Evolutionary conservation across 306 rosid species (phyloP).

Genomic region (Prinsepia uniflora): DNA sequence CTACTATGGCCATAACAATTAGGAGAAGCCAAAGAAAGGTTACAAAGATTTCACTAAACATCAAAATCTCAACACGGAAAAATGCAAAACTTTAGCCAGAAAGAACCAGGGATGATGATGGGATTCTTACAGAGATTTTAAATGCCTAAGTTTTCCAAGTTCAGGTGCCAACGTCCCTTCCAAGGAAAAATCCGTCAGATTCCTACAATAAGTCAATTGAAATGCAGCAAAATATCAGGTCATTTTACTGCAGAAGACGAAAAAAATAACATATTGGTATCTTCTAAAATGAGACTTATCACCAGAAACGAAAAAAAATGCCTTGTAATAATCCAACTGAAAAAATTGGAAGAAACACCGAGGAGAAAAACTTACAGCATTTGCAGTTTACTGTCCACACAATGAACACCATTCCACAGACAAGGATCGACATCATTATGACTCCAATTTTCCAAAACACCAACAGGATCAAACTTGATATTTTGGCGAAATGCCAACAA

Average conservation of each 20-base stretch:
- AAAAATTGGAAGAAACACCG: constrained; percentile 16
- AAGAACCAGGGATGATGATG: neutral
- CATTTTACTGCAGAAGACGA: neutral
- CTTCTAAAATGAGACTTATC: neutral
- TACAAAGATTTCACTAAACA: neutral
- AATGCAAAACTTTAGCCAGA: neutral
- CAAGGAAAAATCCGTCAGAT: constrained; percentile 57
- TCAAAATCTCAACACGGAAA: neutral
- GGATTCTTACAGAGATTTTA: constrained; percentile 58
- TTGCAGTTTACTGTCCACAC: constrained; percentile 55
- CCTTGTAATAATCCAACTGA: neutral
- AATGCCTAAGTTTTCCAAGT: constrained; percentile 63
- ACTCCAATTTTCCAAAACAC: constrained; percentile 67
- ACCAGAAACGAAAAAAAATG: neutral
- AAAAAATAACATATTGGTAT: neutral
- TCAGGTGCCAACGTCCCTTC: constrained; percentile 82
- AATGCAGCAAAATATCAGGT: constrained; percentile 10
- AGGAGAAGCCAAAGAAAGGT: neutral
- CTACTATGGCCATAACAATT: neutral
- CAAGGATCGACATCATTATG: constrained; percentile 60
- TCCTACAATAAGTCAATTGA: constrained; percentile 44
- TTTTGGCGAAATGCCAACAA: constrained; percentile 55
- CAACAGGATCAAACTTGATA: constrained; percentile 58
- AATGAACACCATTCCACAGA: constrained; percentile 68
- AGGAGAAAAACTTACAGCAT: constrained; percentile 54